These are phyloP conservation scores for Terana coerulea DNA, from an alignment of 768 basidiomycete genomes.

Conservation along the genomic window DNA sequence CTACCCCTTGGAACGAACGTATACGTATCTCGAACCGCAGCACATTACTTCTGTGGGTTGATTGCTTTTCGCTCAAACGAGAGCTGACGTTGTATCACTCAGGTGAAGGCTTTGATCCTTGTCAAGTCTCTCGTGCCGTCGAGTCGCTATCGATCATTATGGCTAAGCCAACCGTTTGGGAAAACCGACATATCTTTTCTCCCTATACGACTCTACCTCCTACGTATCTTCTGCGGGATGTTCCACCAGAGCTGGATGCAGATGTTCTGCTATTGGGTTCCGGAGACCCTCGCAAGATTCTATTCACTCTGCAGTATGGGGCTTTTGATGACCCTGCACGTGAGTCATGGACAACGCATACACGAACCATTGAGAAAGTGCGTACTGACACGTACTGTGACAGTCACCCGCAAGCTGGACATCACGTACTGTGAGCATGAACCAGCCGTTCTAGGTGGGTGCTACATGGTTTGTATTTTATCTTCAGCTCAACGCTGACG, in stretches of 20 bases:
- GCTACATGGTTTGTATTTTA: not conserved
- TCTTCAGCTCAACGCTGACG: not conserved
- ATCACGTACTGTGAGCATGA: slow-evolving; percentile 51
- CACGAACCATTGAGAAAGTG: not conserved
- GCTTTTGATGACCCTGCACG: slow-evolving; percentile 7
- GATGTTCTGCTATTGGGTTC: slow-evolving; percentile 52
- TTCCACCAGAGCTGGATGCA: slow-evolving; percentile 45
- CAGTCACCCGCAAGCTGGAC: slow-evolving; percentile 33
- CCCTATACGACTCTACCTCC: too few relatives aligned
- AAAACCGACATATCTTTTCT: too few relatives aligned
- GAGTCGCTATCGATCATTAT: too few relatives aligned
- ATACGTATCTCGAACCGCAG: too few relatives aligned
- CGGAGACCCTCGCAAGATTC: slow-evolving; percentile 50
- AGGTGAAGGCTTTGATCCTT: too few relatives aligned
- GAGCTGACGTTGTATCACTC: too few relatives aligned
- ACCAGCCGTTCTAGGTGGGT: slow-evolving; percentile 43
- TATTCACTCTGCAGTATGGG: slow-evolving; percentile 44
- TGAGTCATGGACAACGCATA: slow-evolving; percentile 20
- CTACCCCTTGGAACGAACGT: too few relatives aligned
- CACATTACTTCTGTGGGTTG: too few relatives aligned
- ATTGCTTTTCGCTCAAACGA: too few relatives aligned
- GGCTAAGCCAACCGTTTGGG: too few relatives aligned
- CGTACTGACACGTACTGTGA: not conserved
- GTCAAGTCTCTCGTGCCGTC: too few relatives aligned
- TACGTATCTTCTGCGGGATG: slow-evolving; percentile 43